Percentiles rank a stretch among this genome's conserved stretches.
Conservation (phyloP, 768 basidiomycete genomes). For the Glaciozyma martinii region DNA sequence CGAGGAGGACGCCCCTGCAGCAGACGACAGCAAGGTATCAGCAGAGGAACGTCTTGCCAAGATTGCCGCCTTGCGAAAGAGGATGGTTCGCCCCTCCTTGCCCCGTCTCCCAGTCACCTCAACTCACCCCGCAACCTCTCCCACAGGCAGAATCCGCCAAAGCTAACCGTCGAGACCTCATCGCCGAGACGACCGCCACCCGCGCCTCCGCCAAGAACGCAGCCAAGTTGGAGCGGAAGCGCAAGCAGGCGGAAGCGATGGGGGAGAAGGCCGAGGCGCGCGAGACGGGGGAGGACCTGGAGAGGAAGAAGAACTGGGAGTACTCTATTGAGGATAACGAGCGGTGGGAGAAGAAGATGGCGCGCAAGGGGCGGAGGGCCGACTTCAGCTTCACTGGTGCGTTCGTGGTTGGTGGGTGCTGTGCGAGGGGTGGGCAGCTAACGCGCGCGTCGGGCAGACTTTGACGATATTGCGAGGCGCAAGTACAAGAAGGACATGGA, state of each 20-base stretch:
- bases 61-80: constrained; percentile 63
- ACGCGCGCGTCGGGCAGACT: constrained; percentile 50
- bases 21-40: not conserved
- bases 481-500: constrained; percentile 85
- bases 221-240: constrained; percentile 74
- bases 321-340: constrained; percentile 94
- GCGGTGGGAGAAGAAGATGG: constrained; percentile 84
- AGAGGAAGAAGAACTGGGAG: constrained; percentile 87
- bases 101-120: constrained; percentile 7
- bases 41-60: constrained; percentile 51
- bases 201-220: constrained; percentile 70
- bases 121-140: not conserved
- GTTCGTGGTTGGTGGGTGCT: constrained; percentile 37
- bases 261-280: constrained; percentile 78
- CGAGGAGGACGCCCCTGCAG: not conserved
- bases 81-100: constrained; percentile 54
- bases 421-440: not conserved
- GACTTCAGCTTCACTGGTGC: constrained; percentile 87
- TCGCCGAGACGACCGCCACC: constrained; percentile 71
- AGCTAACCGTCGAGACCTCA: constrained; percentile 74
- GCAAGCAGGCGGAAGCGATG: constrained; percentile 63
- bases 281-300: constrained; percentile 83
- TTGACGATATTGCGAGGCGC: constrained; percentile 75
- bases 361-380: constrained; percentile 68
- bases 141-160: constrained; percentile 61